Base-by-base conservation (phyloP, 768 basidiomycete genomes). In the Sarcomyxa edulis region DNA sequence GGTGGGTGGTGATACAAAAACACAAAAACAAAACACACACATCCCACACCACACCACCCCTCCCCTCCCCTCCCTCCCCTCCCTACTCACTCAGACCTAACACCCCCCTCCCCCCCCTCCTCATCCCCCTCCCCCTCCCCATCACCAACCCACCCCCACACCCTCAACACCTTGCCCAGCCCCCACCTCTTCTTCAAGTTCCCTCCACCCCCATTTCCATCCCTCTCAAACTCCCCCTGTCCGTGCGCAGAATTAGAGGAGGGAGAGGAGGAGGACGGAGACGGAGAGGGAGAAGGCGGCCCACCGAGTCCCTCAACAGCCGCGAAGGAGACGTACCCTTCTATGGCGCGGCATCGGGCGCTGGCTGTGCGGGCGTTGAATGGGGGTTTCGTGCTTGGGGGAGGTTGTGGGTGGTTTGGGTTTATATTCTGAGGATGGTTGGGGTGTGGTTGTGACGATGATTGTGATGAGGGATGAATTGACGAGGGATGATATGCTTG, bases 281-380 rank as follows among this genome's bases (percentile, higher is more conserved):
- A 40, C 44, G 21, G 44, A 12, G 7, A 43, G 6, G 44, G 41
- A 29, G 67, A 72, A 1, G 76, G 70, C 11, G 82, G 82, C 15
- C 64, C 65, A 1, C 83, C 83, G 6, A 84, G 64, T 16, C 82
- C 82, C 58, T 80, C 80, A 7, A 84, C 70, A 34, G 68, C 72
- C 27, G 77, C 68, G 40, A 84, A 84, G n/a, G 72, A 74, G 24
- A 84, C 77, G 46, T 84, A 84, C 2, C 82, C 82, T 11, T 74
- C 66, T 21, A 77, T 70, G 23, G 68, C 58, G 18, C 65, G 67
- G 45, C 80, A 74, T 39, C 72, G 69, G 22, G 68, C 72, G n/a
- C 70, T 70, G 5, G 83, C 82, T 15, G 67, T 70, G 27, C 75
- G 71, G 8, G 74, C 78, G 49, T 85, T 78, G 65, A 85, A 85